A percentile compares a stretch with the other conserved stretches of the same genome.
phyloP scores from a whole-genome alignment of 768 basidiomycete species.

The Agrocybe praecox region DNA sequence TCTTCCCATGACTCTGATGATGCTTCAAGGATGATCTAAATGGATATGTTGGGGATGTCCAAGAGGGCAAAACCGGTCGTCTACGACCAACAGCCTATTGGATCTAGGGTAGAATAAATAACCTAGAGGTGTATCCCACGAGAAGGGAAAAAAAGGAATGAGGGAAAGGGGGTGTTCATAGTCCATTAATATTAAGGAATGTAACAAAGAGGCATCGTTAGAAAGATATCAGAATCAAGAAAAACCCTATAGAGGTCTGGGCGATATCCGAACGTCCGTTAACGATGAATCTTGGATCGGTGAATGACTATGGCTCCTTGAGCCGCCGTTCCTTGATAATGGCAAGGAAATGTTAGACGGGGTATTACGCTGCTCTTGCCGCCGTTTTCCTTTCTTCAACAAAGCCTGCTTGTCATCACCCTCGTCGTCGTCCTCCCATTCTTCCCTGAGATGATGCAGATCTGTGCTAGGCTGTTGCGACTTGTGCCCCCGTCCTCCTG shows the following conservation, averaged over 20 bases:
- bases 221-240: background rate
- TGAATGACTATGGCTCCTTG: constrained; percentile 59
- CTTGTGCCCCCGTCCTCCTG: background rate
- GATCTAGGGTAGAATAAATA: background rate
- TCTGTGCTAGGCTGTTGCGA: constrained; percentile 42
- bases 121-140: background rate
- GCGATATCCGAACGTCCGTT: constrained; percentile 40
- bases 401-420: constrained; percentile 50
- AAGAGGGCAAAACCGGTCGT: background rate
- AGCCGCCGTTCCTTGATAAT: constrained; percentile 30
- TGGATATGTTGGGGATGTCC: background rate
- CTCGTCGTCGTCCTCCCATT: constrained; percentile 55
- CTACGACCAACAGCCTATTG: background rate
- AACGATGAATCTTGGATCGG: constrained; percentile 42
- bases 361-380: constrained; percentile 16
- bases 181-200: background rate
- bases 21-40: background rate
- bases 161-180: background rate
- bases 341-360: constrained; percentile 16
- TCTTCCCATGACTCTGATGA: background rate
- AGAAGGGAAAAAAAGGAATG: background rate
- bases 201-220: background rate
- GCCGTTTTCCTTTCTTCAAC: constrained; percentile 28
- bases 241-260: constrained; percentile 13
- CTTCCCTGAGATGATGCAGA: constrained; percentile 67